Conservation (phyloP, 164 flowering plant species). For the Stephania yunnanensis region DNA sequence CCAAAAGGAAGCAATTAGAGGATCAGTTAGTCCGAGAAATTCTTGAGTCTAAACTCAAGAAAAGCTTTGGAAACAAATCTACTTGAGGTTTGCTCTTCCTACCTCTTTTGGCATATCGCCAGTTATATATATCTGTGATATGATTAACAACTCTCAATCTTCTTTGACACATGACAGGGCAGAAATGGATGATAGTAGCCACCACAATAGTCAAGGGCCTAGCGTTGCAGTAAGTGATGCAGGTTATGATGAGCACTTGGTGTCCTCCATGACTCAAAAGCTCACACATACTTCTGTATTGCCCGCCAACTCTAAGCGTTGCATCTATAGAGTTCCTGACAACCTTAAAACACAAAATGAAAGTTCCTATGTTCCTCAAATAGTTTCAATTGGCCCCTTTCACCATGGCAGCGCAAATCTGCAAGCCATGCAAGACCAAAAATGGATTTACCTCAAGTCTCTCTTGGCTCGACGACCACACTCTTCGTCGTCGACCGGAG, state of each 20-base stretch:
- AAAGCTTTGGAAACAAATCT: too few relatives aligned
- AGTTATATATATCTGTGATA: too few relatives aligned
- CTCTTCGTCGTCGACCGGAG: background rate
- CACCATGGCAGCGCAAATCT: background rate
- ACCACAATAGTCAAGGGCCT: background rate
- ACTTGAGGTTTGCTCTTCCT: too few relatives aligned
- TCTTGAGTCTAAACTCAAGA: too few relatives aligned
- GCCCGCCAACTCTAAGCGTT: background rate
- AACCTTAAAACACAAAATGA: background rate
- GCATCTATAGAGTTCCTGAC: background rate
- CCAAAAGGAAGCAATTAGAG: too few relatives aligned
- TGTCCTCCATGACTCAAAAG: background rate
- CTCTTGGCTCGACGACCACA: background rate
- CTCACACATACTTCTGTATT: background rate
- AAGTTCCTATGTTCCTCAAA: background rate
- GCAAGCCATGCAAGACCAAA: background rate
- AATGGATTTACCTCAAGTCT: background rate
- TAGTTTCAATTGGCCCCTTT: background rate
- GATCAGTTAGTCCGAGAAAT: too few relatives aligned
- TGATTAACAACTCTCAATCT: background rate
- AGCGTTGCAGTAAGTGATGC: background rate
- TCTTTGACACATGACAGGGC: background rate
- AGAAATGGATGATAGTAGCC: background rate
- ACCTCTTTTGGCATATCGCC: too few relatives aligned
- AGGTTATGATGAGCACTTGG: background rate